A percentile compares a stretch with the other conserved stretches of the same genome.
Evolutionary conservation across 2,329 filamentous ascomycete species (phyloP).

Genomic region (Rhynchosporium agropyri): DNA sequence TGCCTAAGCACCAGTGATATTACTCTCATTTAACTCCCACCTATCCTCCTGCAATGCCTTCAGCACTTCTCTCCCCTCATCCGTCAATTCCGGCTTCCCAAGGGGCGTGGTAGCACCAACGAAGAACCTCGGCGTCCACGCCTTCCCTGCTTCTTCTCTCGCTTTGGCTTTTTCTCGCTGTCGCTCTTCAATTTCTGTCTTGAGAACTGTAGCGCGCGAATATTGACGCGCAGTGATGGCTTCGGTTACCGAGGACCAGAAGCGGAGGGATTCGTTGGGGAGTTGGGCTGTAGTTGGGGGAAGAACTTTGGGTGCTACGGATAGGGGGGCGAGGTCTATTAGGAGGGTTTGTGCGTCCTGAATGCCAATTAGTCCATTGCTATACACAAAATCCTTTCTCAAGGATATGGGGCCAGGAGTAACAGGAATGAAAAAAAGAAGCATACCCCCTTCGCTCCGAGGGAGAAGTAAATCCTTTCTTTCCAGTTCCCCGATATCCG

Average conservation of each 20-base stretch:
- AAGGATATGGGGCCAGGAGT: neutral
- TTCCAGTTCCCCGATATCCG: conserved; percentile 87
- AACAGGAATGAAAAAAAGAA: neutral
- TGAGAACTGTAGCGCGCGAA: conserved; percentile 79
- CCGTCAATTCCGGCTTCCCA: conserved; percentile 64
- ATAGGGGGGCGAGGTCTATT: conserved; percentile 84
- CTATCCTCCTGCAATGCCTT: conserved; percentile 55
- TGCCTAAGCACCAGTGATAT: conserved; percentile 30
- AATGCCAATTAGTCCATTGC: conserved; percentile 43
- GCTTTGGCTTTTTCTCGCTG: conserved; percentile 85
- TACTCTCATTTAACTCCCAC: conserved; percentile 41
- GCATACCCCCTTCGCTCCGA: conserved; percentile 66
- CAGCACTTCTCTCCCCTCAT: conserved; percentile 61
- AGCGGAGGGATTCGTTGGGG: conserved; percentile 83
- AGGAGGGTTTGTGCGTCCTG: conserved; percentile 69
- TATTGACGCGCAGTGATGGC: conserved; percentile 85
- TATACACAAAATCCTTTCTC: conserved; percentile 36
- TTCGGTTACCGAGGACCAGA: conserved; percentile 86
- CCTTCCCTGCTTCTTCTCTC: conserved; percentile 67
- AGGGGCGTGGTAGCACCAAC: conserved; percentile 59
- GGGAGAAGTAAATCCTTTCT: conserved; percentile 63
- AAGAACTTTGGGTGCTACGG: conserved; percentile 75
- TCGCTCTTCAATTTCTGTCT: conserved; percentile 87
- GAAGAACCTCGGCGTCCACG: conserved; percentile 91
- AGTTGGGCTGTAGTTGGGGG: conserved; percentile 80